Percentiles rank a stretch among this genome's conserved stretches.
These are phyloP conservation scores for Ophiostoma angusticollis DNA, from an alignment of 2,329 filamentous ascomycete genomes.

Conservation along the genomic window DNA sequence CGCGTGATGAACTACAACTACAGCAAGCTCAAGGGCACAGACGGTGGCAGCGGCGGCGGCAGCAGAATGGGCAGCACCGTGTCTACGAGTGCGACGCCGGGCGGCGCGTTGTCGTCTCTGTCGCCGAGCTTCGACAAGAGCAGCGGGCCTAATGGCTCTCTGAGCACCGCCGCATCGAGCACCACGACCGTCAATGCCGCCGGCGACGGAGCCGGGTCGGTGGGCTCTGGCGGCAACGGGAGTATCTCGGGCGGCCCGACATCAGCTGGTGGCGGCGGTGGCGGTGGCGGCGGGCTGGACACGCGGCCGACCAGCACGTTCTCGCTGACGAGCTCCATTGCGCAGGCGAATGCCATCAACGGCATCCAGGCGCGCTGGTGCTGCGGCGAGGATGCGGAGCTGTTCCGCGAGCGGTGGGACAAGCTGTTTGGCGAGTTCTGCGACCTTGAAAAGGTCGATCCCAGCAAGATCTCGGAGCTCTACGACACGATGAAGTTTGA, in stretches of 20 bases:
- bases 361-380: conserved; percentile 88
- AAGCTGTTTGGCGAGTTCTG: conserved; percentile 96
- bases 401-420: conserved; percentile 96
- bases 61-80: neutral
- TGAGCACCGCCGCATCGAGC: conserved; percentile 3
- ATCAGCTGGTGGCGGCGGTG: neutral
- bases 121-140: conserved; percentile 9
- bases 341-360: conserved; percentile 49
- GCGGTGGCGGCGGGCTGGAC: neutral
- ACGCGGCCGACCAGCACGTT: conserved; percentile 23
- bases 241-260: neutral
- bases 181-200: neutral
- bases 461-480: conserved; percentile 94
- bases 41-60: conserved; percentile 14
- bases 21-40: conserved; percentile 52
- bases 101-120: neutral
- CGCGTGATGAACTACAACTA: conserved; percentile 94
- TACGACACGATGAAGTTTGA: conserved; percentile 99
- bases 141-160: neutral
- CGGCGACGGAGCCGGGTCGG: neutral
- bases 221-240: neutral
- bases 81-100: neutral
- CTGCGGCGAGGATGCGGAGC: conserved; percentile 82
- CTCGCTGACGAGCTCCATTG: conserved; percentile 26
- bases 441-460: conserved; percentile 94